A percentile compares a stretch with the other conserved stretches of the same genome.
phyloP scores from a whole-genome alignment of 495 filamentous ascomycete species.

The Articulospora tetracladia region DNA sequence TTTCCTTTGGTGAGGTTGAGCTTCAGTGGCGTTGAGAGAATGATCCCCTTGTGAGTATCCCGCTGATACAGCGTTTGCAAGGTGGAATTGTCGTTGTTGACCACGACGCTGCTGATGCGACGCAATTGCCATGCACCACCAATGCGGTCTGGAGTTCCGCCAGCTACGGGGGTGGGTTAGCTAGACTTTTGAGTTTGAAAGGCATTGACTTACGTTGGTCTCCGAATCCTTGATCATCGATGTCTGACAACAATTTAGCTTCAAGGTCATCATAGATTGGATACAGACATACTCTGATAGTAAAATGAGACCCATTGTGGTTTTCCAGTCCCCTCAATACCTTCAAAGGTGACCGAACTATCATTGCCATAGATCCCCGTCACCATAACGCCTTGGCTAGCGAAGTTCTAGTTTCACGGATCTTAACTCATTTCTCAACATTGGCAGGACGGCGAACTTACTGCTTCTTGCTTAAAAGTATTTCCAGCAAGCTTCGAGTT shows the following conservation, averaged over 20 bases:
- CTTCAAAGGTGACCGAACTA: slow-evolving; percentile 44
- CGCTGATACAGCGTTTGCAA: slow-evolving; percentile 38
- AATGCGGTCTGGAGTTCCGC: slow-evolving; percentile 36
- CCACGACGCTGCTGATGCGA: slow-evolving; percentile 38
- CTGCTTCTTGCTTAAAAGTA: slow-evolving; percentile 45
- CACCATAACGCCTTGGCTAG: slow-evolving; percentile 35
- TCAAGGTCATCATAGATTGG: not conserved
- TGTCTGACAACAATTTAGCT: slow-evolving; percentile 24
- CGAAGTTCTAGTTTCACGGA: slow-evolving; percentile 34
- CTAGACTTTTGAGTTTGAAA: not conserved
- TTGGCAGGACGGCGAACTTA: slow-evolving; percentile 3
- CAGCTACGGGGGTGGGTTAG: not conserved
- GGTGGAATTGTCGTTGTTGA: slow-evolving; percentile 31
- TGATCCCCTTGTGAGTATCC: slow-evolving; percentile 43
- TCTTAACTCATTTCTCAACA: not conserved
- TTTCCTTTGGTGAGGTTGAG: slow-evolving; percentile 33
- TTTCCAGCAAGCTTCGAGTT: slow-evolving; percentile 36
- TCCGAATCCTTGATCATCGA: slow-evolving; percentile 39
- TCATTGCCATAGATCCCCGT: slow-evolving; percentile 49
- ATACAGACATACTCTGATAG: slow-evolving; percentile 34
- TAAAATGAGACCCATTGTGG: slow-evolving; percentile 55
- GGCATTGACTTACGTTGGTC: slow-evolving; percentile 30
- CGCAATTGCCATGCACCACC: slow-evolving; percentile 39
- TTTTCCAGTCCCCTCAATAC: slow-evolving; percentile 42
- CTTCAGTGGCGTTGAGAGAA: slow-evolving; percentile 36